Conservation (phyloP, 2,329 filamentous ascomycete species). For the Knoxdaviesia proteae region DNA sequence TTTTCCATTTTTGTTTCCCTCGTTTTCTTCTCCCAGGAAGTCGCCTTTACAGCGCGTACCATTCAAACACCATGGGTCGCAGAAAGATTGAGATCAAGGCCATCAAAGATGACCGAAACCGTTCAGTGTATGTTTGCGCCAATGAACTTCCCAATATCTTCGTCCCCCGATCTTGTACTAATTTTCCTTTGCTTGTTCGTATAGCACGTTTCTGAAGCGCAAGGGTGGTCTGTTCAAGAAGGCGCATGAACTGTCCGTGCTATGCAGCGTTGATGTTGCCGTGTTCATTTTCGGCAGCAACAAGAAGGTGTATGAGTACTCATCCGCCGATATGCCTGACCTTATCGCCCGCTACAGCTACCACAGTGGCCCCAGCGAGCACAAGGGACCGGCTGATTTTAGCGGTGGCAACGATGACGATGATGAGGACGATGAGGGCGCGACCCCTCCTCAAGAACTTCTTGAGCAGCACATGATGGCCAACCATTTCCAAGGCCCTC, state of each 20-base stretch:
- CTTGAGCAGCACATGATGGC: constrained; percentile 36
- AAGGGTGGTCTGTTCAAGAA: constrained; percentile 99
- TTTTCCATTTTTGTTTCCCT: constrained; percentile 2
- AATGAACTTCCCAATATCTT: not conserved
- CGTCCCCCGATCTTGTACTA: constrained; percentile 1
- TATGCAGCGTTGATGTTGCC: constrained; percentile 94
- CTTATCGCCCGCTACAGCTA: constrained; percentile 41
- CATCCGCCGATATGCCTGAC: constrained; percentile 80
- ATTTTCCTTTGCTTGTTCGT: constrained; percentile 3
- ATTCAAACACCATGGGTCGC: constrained; percentile 52
- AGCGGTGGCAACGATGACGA: constrained; percentile 75
- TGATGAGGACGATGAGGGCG: constrained; percentile 56
- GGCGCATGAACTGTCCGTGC: constrained; percentile 91
- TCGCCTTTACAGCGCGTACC: constrained; percentile 1
- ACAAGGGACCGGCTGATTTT: constrained; percentile 89
- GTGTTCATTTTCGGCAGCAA: constrained; percentile 98
- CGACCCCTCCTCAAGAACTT: constrained; percentile 48
- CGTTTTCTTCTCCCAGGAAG: constrained; percentile 1
- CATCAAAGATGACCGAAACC: constrained; percentile 95
- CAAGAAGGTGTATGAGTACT: constrained; percentile 98
- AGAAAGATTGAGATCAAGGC: constrained; percentile 99
- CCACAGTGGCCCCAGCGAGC: constrained; percentile 86
- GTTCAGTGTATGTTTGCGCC: constrained; percentile 60
- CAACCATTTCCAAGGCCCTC: constrained; percentile 16
- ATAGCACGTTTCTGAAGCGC: constrained; percentile 89